Evolutionary conservation across 129 eudicot genomes (phyloP).

Genomic region (Tanacetum coccineum): DNA sequence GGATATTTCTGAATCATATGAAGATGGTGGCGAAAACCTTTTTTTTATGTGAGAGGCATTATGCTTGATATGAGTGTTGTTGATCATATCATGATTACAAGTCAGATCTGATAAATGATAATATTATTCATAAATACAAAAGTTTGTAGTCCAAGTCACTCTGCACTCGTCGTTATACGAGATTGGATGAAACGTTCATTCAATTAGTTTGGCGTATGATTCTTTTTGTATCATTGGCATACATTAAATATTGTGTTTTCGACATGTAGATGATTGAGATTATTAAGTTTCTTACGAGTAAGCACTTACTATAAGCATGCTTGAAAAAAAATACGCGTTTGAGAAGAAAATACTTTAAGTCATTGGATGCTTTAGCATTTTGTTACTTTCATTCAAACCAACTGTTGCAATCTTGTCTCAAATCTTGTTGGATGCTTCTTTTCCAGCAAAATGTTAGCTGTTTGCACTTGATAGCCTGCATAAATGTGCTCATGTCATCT

Average conservation of each 20-base stretch:
- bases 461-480: not conserved
- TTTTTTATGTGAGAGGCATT: too few species aligned
- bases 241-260: not conserved
- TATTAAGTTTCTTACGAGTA: not conserved
- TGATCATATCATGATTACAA: slow-evolving; percentile 1
- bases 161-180: not conserved
- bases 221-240: not conserved
- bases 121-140: not conserved
- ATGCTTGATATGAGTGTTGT: not conserved
- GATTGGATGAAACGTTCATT: slow-evolving; percentile 8
- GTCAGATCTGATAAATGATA: not conserved
- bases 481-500: not conserved
- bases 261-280: not conserved
- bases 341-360: not conserved
- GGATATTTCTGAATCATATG: not conserved
- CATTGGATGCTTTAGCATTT: not conserved
- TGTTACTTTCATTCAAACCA: not conserved
- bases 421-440: not conserved
- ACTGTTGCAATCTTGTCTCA: not conserved
- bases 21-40: not conserved
- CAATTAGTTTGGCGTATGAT: not conserved
- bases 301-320: not conserved
- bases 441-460: not conserved
- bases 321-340: not conserved
- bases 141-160: not conserved